Percentiles rank a stretch among this genome's conserved stretches.
phyloP scores from a whole-genome alignment of 495 filamentous ascomycete genomes.

The Amorphotheca resinae region DNA sequence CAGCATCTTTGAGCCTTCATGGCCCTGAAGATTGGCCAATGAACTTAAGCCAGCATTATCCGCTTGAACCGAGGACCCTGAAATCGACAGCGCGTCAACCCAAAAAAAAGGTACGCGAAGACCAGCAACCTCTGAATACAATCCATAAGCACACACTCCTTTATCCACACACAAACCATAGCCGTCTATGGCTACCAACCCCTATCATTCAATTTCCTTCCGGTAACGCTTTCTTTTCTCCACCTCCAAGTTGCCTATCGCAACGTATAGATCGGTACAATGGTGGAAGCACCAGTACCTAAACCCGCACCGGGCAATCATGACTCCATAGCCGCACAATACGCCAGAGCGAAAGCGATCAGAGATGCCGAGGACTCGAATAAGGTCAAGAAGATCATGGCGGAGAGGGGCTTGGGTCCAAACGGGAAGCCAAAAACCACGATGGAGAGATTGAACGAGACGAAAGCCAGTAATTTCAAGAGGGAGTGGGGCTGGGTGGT shows the following conservation, averaged over 20 bases:
- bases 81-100: too few species aligned
- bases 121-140: too few species aligned
- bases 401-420: constrained; percentile 12
- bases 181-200: not conserved
- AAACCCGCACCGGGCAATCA: constrained; percentile 19
- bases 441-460: constrained; percentile 25
- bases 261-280: too few species aligned
- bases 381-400: constrained; percentile 17
- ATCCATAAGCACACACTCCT: too few species aligned
- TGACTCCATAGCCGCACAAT: constrained; percentile 22
- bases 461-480: constrained; percentile 29
- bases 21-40: too few species aligned
- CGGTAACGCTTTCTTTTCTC: not conserved
- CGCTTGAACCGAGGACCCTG: too few species aligned
- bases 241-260: too few species aligned
- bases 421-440: constrained; percentile 24
- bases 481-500: constrained; percentile 35
- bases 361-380: constrained; percentile 31
- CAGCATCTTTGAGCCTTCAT: too few species aligned
- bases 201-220: not conserved
- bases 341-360: constrained; percentile 24
- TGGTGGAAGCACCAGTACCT: constrained; percentile 8
- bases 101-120: too few species aligned
- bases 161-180: too few species aligned
- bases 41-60: too few species aligned